Base-by-base conservation (phyloP, 1,284 basidiomycete species). In the Singerocomus rubriflavus region DNA sequence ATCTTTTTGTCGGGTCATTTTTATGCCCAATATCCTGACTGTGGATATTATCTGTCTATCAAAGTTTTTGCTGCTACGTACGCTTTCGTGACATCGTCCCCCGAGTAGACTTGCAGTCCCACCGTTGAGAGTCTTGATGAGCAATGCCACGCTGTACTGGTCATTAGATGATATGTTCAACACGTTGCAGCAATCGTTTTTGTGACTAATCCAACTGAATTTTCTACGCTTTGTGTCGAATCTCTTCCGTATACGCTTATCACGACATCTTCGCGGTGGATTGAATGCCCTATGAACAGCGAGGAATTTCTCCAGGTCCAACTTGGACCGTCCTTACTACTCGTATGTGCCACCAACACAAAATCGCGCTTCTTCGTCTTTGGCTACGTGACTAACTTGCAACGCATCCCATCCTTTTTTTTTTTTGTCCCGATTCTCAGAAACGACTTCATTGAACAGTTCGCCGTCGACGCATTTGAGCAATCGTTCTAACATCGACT, bases 281-380 rank as follows among this genome's bases (percentile, higher is more conserved):
- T 38, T 21, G 32, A 8, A 58, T 57, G 58, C 14, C 41, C n/a
- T 14, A 31, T 21, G 14, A 16, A 16, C 34, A 17, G 26, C 35
- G 34, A 6, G n/a, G 27, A 2, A 9, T 45, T 4, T 66, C 62
- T 17, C 62, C 62, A n/a, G 64, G 62, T 8, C 64, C 62, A 16
- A 44, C 62, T 30, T 67, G 62, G 63, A 33, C 63, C 6, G 43
- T 63, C 37, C 61, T 66, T 41, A 16, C 48, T 13, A n/a, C n/a
- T n/a, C 53, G 63, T 66, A 57, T 41, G 63, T 62, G 31, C 35
- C 50, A 47, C 42, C 39, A 35, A 50, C 44, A 21, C 16, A 5
- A 8, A n/a, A n/a, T n/a, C n/a, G n/a, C n/a, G n/a, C n/a, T n/a
- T n/a, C n/a, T n/a, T n/a, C n/a, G n/a, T n/a, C n/a, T n/a, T n/a